These are phyloP conservation scores for Fusarium domesticum DNA, from an alignment of 2,329 filamentous ascomycete genomes.

Conservation along the genomic window DNA sequence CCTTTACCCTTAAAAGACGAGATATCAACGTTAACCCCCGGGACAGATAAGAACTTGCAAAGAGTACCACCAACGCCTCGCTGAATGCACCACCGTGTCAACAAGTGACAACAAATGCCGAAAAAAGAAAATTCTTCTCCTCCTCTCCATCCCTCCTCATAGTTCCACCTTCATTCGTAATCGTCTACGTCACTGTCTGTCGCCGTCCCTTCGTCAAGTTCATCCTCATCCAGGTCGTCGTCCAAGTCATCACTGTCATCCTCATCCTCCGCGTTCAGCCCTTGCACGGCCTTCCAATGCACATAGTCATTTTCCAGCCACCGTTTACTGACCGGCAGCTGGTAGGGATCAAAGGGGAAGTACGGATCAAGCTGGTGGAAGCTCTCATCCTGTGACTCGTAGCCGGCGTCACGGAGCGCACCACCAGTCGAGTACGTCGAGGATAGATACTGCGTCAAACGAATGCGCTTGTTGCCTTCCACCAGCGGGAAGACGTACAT, in stretches of 20 bases:
- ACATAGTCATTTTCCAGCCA: conserved; percentile 88
- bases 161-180: conserved; percentile 31
- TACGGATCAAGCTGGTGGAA: conserved; percentile 87
- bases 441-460: conserved; percentile 67
- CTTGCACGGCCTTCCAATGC: conserved; percentile 72
- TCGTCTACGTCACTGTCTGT: conserved; percentile 48
- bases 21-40: conserved; percentile 13
- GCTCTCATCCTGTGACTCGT: conserved; percentile 62
- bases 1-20: too few species aligned
- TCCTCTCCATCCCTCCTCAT: not conserved
- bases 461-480: conserved; percentile 87
- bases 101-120: conserved; percentile 6
- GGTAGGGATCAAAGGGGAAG: conserved; percentile 97
- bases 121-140: not conserved
- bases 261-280: conserved; percentile 58
- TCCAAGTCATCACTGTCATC: conserved; percentile 54
- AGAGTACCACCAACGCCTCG: conserved; percentile 21
- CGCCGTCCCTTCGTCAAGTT: conserved; percentile 49
- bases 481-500: conserved; percentile 86
- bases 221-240: conserved; percentile 45
- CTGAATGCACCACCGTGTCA: conserved; percentile 10
- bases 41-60: conserved; percentile 11
- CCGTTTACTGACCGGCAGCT: conserved; percentile 77
- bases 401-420: conserved; percentile 49
- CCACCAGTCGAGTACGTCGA: conserved; percentile 55